These are phyloP conservation scores for Hemileccinum rubropunctum DNA, from an alignment of 768 basidiomycete genomes.

Conservation along the genomic window DNA sequence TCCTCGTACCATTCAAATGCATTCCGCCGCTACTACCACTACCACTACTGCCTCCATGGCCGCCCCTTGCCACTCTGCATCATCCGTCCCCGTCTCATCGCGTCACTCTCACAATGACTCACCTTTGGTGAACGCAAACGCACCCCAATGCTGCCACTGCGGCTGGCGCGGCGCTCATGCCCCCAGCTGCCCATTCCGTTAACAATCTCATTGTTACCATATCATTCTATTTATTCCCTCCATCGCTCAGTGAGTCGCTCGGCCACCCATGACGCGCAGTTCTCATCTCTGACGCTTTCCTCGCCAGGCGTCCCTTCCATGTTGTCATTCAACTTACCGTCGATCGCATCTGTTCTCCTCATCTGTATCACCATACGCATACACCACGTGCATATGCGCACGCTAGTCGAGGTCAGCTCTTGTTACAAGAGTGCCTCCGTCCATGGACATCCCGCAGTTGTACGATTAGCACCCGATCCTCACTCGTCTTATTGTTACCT, in stretches of 20 bases:
- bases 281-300: conserved; percentile 3
- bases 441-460: conserved; percentile 26
- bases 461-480: conserved; percentile 18
- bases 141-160: conserved; percentile 80
- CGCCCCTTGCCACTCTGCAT: no score
- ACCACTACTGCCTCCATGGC: no score
- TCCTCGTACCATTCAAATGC: conserved; percentile 15
- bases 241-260: conserved; percentile 18
- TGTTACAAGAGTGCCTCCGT: background rate
- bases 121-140: conserved; percentile 45
- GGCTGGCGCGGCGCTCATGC: conserved; percentile 62
- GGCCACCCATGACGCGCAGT: background rate
- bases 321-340: conserved; percentile 28
- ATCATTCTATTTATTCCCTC: conserved; percentile 27
- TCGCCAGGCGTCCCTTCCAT: conserved; percentile 3
- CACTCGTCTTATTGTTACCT: conserved; percentile 5
- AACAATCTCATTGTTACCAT: conserved; percentile 22
- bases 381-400: conserved; percentile 35
- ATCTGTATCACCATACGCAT: conserved; percentile 35
- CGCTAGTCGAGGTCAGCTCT: conserved; percentile 18
- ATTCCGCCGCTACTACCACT: no score
- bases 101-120: conserved; percentile 26
- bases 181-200: conserved; percentile 66
- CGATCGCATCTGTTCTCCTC: conserved; percentile 29
- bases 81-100: conserved; percentile 25